Evolutionary conservation across 2,329 filamentous ascomycete genomes (phyloP), one percentile per base, ranked within the genome.

Genomic region (Talaromyces piceae): DNA sequence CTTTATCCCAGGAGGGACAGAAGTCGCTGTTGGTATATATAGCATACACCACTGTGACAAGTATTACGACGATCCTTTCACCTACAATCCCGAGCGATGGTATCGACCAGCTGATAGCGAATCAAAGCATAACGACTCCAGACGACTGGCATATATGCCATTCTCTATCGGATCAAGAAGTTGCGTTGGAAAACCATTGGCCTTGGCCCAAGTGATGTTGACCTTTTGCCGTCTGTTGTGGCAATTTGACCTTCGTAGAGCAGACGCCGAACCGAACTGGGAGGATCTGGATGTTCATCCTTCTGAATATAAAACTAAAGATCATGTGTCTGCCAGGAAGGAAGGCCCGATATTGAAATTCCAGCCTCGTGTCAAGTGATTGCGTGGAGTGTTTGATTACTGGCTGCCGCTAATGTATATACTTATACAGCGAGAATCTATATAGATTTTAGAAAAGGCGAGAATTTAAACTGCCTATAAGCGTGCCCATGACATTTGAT

Each of bases 21-120:
- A 47, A 6, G 56, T 59, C 9, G 53, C 50, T 16, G 57, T 58
- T 4, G 45, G 52, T 2, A 54, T 50, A 9, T 56, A 56, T 30
- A 47, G 45, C 3, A 46, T 59, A 3, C 52, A 57, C 11, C 48
- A 46, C 8, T 41, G 54, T 41, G n/a, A 23, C 1, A 31, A 41
- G 8, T 45, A 27, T 5, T 51, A 20, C 26, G n/a, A 9, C 4
- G 16, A 44, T 6, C 43, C 49, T 5, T 28, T 39, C 12, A 13
- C 22, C 6, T 51, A 46, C 23, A 16, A 23, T 20, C 49, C 49
- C n/a, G 49, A 51, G 28, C 30, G 49, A 13, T 51, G 49, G 49
- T 20, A 16, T 9, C 6, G 41, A 23, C n/a, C 30, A n/a, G 45
- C n/a, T 18, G n/a, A 28, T 11, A 13, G n/a, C 25, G 18, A 27